A percentile compares a stretch with the other conserved stretches of the same genome.
Conservation (phyloP, 495 filamentous ascomycete species). For the Penicillium odoratum region DNA sequence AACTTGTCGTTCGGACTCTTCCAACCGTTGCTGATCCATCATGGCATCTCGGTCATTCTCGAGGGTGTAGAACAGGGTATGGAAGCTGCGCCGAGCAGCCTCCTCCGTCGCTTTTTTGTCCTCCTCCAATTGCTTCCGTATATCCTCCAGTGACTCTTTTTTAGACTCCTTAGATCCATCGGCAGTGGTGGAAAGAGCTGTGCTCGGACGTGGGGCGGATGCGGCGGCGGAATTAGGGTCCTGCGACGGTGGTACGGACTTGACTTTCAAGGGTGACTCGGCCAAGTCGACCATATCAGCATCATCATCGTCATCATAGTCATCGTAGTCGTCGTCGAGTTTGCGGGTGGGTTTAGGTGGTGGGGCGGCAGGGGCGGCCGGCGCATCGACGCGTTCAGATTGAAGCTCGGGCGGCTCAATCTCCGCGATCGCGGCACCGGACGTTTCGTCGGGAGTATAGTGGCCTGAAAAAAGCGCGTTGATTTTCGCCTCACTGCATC, state of each 20-base stretch:
- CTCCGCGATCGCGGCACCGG: constrained; percentile 28
- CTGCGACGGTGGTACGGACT: constrained; percentile 46
- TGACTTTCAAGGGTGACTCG: constrained; percentile 60
- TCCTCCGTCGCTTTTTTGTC: constrained; percentile 93
- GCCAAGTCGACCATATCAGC: constrained; percentile 57
- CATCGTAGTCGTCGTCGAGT: constrained; percentile 79
- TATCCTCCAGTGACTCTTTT: constrained; percentile 75
- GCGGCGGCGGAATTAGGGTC: constrained; percentile 33
- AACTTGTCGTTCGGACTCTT: constrained; percentile 93
- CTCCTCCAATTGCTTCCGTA: constrained; percentile 90
- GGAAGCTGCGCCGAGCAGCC: constrained; percentile 82
- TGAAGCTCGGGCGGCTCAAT: constrained; percentile 30
- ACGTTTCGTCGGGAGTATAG: constrained; percentile 35
- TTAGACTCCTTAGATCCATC: constrained; percentile 44
- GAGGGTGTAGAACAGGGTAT: constrained; percentile 89
- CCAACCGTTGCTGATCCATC: constrained; percentile 95
- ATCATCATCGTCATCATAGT: constrained; percentile 84
- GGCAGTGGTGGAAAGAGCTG: constrained; percentile 26
- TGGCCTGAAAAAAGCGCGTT: constrained; percentile 56
- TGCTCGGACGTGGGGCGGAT: constrained; percentile 29
- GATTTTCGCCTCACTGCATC: constrained; percentile 60
- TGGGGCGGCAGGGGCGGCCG: constrained; percentile 37
- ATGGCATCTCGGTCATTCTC: constrained; percentile 95
- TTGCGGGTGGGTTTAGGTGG: constrained; percentile 64
- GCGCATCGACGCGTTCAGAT: constrained; percentile 41